These are phyloP conservation scores for Sporisorium scitamineum DNA, from an alignment of 1,284 basidiomycete genomes.

Conservation along the genomic window DNA sequence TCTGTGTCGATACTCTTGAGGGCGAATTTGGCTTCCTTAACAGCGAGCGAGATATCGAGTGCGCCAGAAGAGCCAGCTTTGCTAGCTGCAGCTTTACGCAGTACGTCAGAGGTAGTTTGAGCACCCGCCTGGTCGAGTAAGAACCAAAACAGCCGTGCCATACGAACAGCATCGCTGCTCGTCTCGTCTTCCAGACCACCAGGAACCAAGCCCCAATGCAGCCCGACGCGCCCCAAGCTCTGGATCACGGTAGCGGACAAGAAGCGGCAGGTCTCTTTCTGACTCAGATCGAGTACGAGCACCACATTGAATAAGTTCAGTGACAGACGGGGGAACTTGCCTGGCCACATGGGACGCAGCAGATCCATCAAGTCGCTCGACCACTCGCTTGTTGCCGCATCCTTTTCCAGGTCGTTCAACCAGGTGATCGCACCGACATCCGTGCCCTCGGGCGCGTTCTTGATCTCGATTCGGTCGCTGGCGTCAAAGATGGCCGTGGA, in stretches of 20 bases:
- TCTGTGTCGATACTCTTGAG: conserved; percentile 22
- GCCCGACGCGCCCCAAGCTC: conserved; percentile 46
- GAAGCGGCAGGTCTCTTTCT: conserved; percentile 51
- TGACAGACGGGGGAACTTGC: conserved; percentile 55
- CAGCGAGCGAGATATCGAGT: conserved; percentile 30
- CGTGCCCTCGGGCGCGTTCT: conserved; percentile 1
- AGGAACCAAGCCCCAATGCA: conserved; percentile 64
- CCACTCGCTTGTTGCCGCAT: conserved; percentile 70
- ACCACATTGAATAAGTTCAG: conserved; percentile 66
- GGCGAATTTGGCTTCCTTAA: conserved; percentile 46
- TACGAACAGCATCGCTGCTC: conserved; percentile 19
- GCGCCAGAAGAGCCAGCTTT: conserved; percentile 10
- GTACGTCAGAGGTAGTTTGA: conserved; percentile 32
- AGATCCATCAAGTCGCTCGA: conserved; percentile 44
- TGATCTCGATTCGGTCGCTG: conserved; percentile 59
- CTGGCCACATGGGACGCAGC: conserved; percentile 60
- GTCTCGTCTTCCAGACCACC: conserved; percentile 47
- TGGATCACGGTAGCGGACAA: conserved; percentile 53
- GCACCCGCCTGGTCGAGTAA: conserved; percentile 40
- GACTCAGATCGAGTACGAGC: conserved; percentile 56
- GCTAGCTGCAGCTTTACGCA: conserved; percentile 32
- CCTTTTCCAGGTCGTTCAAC: conserved; percentile 91
- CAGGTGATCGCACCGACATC: conserved; percentile 77
- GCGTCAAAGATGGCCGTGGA: conserved; percentile 71
- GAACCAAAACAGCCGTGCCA: conserved; percentile 60